phyloP scores from a whole-genome alignment of 805 yeast genomes.

The Saccharomycopsis fodiens region DNA sequence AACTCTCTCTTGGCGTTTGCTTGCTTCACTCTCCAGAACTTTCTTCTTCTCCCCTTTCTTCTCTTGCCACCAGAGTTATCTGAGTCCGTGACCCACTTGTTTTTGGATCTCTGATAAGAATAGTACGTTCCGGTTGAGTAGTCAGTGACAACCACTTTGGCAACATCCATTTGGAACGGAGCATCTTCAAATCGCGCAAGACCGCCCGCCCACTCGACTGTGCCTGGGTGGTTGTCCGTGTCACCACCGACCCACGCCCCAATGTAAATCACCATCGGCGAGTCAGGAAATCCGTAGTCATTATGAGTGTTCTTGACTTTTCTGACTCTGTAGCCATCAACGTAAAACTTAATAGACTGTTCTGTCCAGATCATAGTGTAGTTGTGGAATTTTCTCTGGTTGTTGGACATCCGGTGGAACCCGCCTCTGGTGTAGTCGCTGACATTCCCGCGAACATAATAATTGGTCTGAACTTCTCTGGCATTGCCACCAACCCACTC shows the following conservation, averaged over 20 bases:
- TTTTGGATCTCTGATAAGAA: slow-evolving; percentile 26
- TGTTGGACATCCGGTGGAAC: slow-evolving; percentile 39
- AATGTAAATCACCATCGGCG: slow-evolving; percentile 46
- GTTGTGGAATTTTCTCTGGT: slow-evolving; percentile 39
- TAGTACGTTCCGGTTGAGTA: slow-evolving; percentile 41
- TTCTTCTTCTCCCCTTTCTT: no score
- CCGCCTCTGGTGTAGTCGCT: slow-evolving; percentile 57
- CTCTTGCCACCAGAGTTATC: no score
- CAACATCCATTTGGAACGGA: slow-evolving; percentile 43
- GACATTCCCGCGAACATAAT: slow-evolving; percentile 58
- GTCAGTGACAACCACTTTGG: slow-evolving; percentile 41
- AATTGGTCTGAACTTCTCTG: slow-evolving; percentile 40
- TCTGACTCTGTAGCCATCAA: slow-evolving; percentile 55
- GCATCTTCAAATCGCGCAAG: slow-evolving; percentile 41
- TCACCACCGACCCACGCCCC: slow-evolving; percentile 49
- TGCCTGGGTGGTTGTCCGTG: slow-evolving; percentile 44
- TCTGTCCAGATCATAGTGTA: slow-evolving; percentile 64
- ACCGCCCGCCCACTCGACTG: slow-evolving; percentile 73
- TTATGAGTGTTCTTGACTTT: slow-evolving; percentile 31
- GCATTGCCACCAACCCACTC: slow-evolving; percentile 69
- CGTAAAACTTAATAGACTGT: slow-evolving; percentile 43
- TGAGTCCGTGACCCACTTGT: no score
- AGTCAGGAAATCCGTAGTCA: slow-evolving; percentile 58
- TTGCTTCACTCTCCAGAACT: no score
- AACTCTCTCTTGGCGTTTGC: no score